A percentile compares a stretch with the other conserved stretches of the same genome.
Conservation (phyloP, 2,329 filamentous ascomycete genomes). For the Monosporascus sp. region DNA sequence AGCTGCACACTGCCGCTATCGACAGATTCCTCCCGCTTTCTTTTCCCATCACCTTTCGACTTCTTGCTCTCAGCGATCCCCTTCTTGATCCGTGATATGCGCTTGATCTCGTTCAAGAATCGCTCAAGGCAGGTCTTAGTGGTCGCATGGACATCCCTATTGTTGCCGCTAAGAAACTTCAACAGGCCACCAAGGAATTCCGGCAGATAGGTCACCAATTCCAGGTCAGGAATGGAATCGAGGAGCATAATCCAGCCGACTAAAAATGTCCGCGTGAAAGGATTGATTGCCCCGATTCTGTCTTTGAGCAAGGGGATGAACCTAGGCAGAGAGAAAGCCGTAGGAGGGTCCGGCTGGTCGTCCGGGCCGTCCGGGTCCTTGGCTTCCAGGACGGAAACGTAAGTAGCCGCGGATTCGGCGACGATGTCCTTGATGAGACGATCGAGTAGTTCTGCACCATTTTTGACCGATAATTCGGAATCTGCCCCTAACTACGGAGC, state of each 20-base stretch:
- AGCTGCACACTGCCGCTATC: constrained; percentile 59
- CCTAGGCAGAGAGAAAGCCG: constrained; percentile 81
- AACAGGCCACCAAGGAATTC: constrained; percentile 87
- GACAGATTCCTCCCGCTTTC: constrained; percentile 63
- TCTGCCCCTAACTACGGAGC: constrained; percentile 76
- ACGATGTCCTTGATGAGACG: constrained; percentile 95
- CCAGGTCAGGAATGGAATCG: constrained; percentile 93
- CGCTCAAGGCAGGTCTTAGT: constrained; percentile 85
- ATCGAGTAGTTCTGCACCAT: constrained; percentile 91
- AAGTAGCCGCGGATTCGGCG: constrained; percentile 88
- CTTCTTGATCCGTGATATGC: constrained; percentile 87
- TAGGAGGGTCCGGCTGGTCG: constrained; percentile 53
- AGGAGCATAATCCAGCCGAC: constrained; percentile 94
- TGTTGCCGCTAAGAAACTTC: constrained; percentile 86
- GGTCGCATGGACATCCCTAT: constrained; percentile 88
- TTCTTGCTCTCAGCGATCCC: constrained; percentile 83
- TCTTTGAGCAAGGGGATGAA: constrained; percentile 95
- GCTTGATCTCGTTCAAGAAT: constrained; percentile 89
- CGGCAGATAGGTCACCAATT: constrained; percentile 86
- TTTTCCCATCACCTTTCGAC: constrained; percentile 59
- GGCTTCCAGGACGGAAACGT: constrained; percentile 77
- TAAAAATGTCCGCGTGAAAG: constrained; percentile 89
- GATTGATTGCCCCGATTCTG: constrained; percentile 88
- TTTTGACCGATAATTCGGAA: constrained; percentile 94
- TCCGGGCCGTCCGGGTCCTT: constrained; percentile 36